Evolutionary conservation across 1,284 basidiomycete genomes (phyloP).

Genomic region (Sporisorium graminicola): DNA sequence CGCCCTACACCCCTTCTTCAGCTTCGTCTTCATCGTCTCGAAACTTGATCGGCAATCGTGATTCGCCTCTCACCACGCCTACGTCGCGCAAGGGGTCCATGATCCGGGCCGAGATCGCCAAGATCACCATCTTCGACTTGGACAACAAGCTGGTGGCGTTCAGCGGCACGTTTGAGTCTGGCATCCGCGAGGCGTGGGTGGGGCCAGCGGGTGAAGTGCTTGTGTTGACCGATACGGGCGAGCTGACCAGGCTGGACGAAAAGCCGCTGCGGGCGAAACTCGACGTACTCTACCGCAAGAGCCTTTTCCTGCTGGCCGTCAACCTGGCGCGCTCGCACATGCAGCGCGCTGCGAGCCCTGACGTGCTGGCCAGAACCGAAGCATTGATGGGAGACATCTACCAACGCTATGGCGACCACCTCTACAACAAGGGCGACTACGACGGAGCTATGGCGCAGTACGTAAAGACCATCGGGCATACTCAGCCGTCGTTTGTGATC

Average conservation of each 20-base stretch:
- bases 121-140: constrained; percentile 89
- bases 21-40: constrained; percentile 84
- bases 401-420: constrained; percentile 86
- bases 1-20: constrained; percentile 81
- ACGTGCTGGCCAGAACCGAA: constrained; percentile 43
- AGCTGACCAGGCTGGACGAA: constrained; percentile 54
- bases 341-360: constrained; percentile 39
- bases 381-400: constrained; percentile 64
- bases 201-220: constrained; percentile 46
- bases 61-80: constrained; percentile 35
- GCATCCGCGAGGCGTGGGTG: constrained; percentile 50
- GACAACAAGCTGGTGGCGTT: constrained; percentile 93
- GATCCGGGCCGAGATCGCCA: constrained; percentile 72
- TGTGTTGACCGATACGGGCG: constrained; percentile 54
- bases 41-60: constrained; percentile 73
- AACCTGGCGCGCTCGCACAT: constrained; percentile 58
- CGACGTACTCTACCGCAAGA: constrained; percentile 62
- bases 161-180: constrained; percentile 56
- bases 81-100: constrained; percentile 19
- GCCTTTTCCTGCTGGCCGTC: constrained; percentile 63
- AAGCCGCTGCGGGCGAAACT: constrained; percentile 62
- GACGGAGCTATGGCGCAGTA: constrained; percentile 94
- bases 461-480: constrained; percentile 85
- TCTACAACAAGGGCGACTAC: constrained; percentile 91
- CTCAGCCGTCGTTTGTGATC: constrained; percentile 95